Evolutionary conservation across 2,329 filamentous ascomycete species (phyloP).

Genomic region (Fusarium virguliforme): DNA sequence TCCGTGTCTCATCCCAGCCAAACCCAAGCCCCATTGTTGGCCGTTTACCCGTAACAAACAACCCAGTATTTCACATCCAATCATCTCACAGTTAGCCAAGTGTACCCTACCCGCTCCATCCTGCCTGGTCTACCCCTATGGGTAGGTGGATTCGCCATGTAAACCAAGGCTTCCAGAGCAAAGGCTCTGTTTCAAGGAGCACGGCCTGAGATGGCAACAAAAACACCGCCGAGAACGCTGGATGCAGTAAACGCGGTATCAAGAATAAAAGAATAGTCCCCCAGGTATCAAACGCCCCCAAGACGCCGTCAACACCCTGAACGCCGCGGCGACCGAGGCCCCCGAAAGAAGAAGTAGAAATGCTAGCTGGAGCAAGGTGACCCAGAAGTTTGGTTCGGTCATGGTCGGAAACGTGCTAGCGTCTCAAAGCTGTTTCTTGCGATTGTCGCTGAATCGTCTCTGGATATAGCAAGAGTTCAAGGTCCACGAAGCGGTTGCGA

Average conservation of each 20-base stretch:
- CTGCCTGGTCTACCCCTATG: constrained; percentile 1
- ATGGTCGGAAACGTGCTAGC: constrained; percentile 17
- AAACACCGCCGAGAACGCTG: constrained; percentile 18
- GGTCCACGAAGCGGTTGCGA: neutral
- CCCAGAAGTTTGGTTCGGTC: constrained; percentile 18
- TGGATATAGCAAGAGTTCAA: neutral
- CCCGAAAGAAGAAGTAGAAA: constrained; percentile 34
- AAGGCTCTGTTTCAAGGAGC: neutral
- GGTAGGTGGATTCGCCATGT: neutral
- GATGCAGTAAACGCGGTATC: constrained; percentile 22
- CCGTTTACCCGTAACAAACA: constrained; percentile 12
- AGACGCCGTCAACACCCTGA: constrained; percentile 54
- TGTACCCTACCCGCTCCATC: constrained; percentile 10
- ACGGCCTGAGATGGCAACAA: neutral
- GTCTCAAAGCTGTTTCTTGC: constrained; percentile 14
- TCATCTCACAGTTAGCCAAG: constrained; percentile 22
- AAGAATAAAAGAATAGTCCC: constrained; percentile 28
- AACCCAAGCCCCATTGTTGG: neutral
- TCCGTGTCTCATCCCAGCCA: constrained; percentile 3
- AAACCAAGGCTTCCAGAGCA: constrained; percentile 9
- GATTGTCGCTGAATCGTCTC: constrained; percentile 12
- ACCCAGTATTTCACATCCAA: constrained; percentile 20
- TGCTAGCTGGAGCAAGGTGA: constrained; percentile 18
- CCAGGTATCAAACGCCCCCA: constrained; percentile 53
- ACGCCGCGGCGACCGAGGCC: constrained; percentile 49